phyloP scores from a whole-genome alignment of 225 moss, liverwort and hornwort genomes.

The Ulota crispa region DNA sequence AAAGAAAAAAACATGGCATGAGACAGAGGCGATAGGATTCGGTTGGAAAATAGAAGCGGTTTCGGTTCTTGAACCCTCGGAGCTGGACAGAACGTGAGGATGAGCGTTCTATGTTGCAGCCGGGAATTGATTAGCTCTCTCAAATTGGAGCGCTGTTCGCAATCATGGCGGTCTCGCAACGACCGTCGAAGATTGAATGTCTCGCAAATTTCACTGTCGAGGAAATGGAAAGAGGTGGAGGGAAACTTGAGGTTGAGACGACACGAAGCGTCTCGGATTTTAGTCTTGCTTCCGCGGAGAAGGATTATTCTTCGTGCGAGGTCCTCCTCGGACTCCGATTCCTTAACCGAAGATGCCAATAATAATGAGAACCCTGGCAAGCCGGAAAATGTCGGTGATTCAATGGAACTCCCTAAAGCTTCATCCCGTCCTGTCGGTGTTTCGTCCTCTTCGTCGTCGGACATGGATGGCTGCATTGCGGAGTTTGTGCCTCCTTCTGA shows the following conservation, averaged over 20 bases:
- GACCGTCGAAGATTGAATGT: background rate
- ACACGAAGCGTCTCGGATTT: constrained; percentile 6
- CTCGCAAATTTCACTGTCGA: constrained; percentile 18
- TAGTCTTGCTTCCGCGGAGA: constrained; percentile 2
- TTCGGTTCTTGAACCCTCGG: background rate
- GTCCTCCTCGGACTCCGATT: constrained; percentile 40
- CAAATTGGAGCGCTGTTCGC: constrained; percentile 7
- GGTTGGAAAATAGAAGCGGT: background rate
- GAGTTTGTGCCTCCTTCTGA: constrained; percentile 51
- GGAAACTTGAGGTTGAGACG: constrained; percentile 22
- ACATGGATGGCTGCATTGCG: constrained; percentile 55
- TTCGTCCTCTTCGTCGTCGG: constrained; percentile 35
- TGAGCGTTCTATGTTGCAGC: constrained; percentile 25
- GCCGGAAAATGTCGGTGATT: constrained; percentile 7
- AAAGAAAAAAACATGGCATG: background rate
- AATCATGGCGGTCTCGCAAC: constrained; percentile 14
- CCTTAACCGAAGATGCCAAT: constrained; percentile 32
- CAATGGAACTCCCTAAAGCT: constrained; percentile 17
- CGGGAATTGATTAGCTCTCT: constrained; percentile 21
- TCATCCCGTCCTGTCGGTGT: constrained; percentile 16
- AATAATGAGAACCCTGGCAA: constrained; percentile 21
- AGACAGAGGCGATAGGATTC: background rate
- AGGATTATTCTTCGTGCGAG: constrained; percentile 8
- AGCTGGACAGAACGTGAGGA: constrained; percentile 30
- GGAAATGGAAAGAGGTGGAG: constrained; percentile 24